Conservation (phyloP, 1,284 basidiomycete species). For the Anthracocystis panici-leucophaei region DNA sequence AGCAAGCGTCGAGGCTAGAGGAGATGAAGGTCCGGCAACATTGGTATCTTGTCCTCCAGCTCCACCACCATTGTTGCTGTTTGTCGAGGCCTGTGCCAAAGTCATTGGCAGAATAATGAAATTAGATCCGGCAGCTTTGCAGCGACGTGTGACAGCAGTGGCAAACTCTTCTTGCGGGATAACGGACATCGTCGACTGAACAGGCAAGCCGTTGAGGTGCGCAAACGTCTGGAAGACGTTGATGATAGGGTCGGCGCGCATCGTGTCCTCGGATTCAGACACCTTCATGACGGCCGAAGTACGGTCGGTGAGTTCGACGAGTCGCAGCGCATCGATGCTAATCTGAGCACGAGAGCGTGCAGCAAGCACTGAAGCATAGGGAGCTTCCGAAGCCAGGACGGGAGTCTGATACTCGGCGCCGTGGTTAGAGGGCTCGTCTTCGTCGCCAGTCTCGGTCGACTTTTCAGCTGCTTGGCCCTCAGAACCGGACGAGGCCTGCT, state of each 20-base stretch:
- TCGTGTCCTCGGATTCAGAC: conserved; percentile 77
- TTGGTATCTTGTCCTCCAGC: conserved; percentile 10
- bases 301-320: conserved; percentile 81
- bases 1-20: conserved; percentile 42
- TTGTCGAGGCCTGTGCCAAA: conserved; percentile 20
- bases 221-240: conserved; percentile 86
- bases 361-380: conserved; percentile 25
- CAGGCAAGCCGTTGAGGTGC: conserved; percentile 77
- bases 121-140: conserved; percentile 75
- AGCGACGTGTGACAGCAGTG: conserved; percentile 77
- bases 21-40: conserved; percentile 29
- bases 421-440: conserved; percentile 35
- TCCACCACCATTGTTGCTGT: neutral
- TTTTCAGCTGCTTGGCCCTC: conserved; percentile 30
- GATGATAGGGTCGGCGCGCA: conserved; percentile 82
- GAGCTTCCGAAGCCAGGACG: conserved; percentile 43
- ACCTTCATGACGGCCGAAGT: conserved; percentile 87
- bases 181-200: conserved; percentile 76
- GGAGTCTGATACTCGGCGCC: conserved; percentile 42
- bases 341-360: conserved; percentile 42
- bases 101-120: conserved; percentile 87
- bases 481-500: conserved; percentile 23
- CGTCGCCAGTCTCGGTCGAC: conserved; percentile 25
- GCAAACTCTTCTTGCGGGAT: conserved; percentile 81
- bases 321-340: conserved; percentile 58